Evolutionary conservation across 768 basidiomycete genomes (phyloP), one percentile per base, ranked within the genome.

Genomic region (Tricholoma flavovirens): DNA sequence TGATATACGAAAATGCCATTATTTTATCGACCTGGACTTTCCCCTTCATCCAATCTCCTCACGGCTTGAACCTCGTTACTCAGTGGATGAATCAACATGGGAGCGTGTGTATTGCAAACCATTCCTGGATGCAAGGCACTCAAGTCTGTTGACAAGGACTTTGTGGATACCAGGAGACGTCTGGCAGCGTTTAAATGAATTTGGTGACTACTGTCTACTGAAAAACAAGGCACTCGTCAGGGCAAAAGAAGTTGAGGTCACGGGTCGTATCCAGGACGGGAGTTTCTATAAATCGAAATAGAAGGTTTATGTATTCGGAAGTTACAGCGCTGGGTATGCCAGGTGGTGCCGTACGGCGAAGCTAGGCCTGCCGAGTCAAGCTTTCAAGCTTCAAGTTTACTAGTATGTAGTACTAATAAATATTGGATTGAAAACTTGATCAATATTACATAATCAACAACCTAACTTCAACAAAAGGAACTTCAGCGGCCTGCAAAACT

Each of bases 161-260:
- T 75, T 98, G 56, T 96, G 89, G 86, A 66, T 90, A 38, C 96
- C 95, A 6, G 83, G 85, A 11, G 68, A 77, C 46, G 71, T 70
- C 57, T 91, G 92, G 86, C 81, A 86, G 60, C 71, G 69, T 22
- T 70, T 71, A 60, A 92, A 96, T 66, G 78, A 79, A 56, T 97
- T 81, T 69, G 96, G 96, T 1, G 92, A 98, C 64, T 97, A 93
- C 67, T 97, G 95, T 68, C 67, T 99, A 59, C 75, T 99, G 58
- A 83, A 78, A 69, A 87, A 92, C 60, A 80, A 69, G 62, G 73
- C 66, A 14, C 67, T 63, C 29, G 70, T 81, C 22, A 58, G 51
- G 1, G 58, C 60, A 51, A 79, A 79, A 60, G 73, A 77, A 58
- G 56, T 54, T 8, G 50, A 65, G 29, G 60, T 73, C 9, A 60